phyloP scores from a whole-genome alignment of 768 basidiomycete genomes.

The Trametes maxima region DNA sequence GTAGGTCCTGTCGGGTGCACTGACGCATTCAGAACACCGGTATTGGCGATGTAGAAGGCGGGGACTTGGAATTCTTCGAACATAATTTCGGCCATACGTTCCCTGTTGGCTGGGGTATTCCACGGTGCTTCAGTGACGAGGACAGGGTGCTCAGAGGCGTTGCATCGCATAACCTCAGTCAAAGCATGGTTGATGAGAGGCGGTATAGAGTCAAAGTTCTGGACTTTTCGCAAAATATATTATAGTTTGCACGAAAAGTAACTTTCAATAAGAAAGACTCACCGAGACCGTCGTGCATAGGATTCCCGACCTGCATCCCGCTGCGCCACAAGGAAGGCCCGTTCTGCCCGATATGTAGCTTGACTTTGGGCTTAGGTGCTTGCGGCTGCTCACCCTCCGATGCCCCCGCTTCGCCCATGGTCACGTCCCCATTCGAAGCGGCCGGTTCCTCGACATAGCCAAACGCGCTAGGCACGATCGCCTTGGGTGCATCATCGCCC shows the following conservation, averaged over 20 bases:
- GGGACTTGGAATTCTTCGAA: constrained; percentile 96
- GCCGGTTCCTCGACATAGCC: constrained; percentile 60
- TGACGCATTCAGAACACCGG: constrained; percentile 91
- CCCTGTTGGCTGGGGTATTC: constrained; percentile 92
- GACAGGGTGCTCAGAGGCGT: constrained; percentile 84
- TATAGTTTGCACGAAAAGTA: neutral
- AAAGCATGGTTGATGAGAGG: constrained; percentile 76
- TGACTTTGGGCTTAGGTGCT: constrained; percentile 38
- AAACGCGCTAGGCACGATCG: constrained; percentile 87
- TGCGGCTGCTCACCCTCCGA: constrained; percentile 43
- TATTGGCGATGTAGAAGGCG: constrained; percentile 96
- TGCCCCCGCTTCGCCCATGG: constrained; percentile 54
- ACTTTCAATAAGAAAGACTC: constrained; percentile 32
- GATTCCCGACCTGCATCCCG: constrained; percentile 86
- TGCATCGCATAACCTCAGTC: constrained; percentile 73
- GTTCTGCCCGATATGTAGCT: constrained; percentile 82
- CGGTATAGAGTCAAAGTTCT: constrained; percentile 75
- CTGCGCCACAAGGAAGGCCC: constrained; percentile 89
- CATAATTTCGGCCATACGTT: constrained; percentile 96
- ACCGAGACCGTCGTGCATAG: constrained; percentile 86
- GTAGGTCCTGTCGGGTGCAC: constrained; percentile 29
- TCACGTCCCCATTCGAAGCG: constrained; percentile 49
- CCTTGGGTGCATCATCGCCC: constrained; percentile 94
- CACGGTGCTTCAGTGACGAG: constrained; percentile 95
- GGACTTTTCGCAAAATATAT: constrained; percentile 43